Conservation (phyloP, 1,139 yeast genomes). For the Taphrina deformans region DNA sequence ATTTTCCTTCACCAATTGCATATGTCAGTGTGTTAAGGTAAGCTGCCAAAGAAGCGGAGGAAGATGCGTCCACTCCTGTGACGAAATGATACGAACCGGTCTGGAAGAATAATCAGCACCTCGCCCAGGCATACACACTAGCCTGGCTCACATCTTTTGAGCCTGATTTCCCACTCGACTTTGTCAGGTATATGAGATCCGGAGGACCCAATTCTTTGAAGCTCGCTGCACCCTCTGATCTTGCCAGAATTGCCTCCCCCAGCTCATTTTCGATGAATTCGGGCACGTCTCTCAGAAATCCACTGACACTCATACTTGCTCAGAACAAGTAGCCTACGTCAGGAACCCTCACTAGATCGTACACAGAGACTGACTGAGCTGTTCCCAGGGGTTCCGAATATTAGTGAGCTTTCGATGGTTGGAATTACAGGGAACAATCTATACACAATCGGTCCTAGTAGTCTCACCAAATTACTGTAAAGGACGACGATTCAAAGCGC, state of each 20-base stretch:
- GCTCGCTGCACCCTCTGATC: constrained; percentile 51
- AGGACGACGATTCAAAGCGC: neutral
- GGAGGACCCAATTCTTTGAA: constrained; percentile 79
- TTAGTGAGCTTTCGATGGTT: too few species aligned
- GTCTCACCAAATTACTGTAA: too few species aligned
- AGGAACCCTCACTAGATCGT: too few species aligned
- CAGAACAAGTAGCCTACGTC: neutral
- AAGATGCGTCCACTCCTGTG: constrained; percentile 63
- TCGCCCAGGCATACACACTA: constrained; percentile 34
- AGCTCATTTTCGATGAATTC: constrained; percentile 49
- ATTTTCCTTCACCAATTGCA: constrained; percentile 65
- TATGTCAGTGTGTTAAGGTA: constrained; percentile 73
- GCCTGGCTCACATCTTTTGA: constrained; percentile 46
- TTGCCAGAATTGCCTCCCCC: constrained; percentile 55
- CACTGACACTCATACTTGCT: neutral
- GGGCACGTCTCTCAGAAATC: constrained; percentile 34
- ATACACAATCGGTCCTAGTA: too few species aligned
- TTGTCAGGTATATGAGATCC: constrained; percentile 73
- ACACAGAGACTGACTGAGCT: too few species aligned
- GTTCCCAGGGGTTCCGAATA: too few species aligned
- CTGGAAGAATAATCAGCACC: constrained; percentile 38
- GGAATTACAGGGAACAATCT: too few species aligned
- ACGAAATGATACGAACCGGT: constrained; percentile 67
- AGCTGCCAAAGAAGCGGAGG: constrained; percentile 63
- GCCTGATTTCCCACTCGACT: constrained; percentile 51